Evolutionary conservation across 257 asterid genomes (phyloP), one percentile per base, ranked within the genome.

Genomic region (Petrea volubilis): DNA sequence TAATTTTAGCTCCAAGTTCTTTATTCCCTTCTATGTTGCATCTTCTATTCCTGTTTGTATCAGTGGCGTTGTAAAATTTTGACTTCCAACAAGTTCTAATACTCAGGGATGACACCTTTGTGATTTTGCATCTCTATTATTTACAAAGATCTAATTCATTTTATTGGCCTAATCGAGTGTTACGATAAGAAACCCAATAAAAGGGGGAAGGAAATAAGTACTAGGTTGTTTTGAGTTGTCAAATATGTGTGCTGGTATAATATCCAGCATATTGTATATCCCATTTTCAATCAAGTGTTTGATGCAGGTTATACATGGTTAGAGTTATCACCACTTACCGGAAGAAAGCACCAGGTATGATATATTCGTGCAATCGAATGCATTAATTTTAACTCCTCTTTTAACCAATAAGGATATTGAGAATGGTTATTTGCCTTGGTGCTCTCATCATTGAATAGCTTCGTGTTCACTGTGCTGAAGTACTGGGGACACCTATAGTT

Each of bases 391-490:
- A 5, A 7, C 12, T 20, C 24, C 38, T 28, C 41, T 56, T 53
- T 46, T 20, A 52, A 21, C 74, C 20, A 77, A 7, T 61, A 44
- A 44, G 27, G 17, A 60, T 57, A 17, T 57, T 33, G 40, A 60
- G 40, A 47, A 38, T 68, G 28, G 21, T 44, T 59, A n/a, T 40
- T 43, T 67, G 46, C 63, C 56, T 64, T 60, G 28, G 29, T 24
- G 21, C 36, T 63, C 38, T 75, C 55, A 25, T 23, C 40, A 23
- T 44, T 51, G 12, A 76, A 81, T 64, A 91, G 97, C 91, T 94
- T 33, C 95, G 97, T 2, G 99, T 91, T 73, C 97, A 94, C 76
- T 89, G 99, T 65, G 97, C 99, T 2, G 95, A 94, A 77, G 96
- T 88, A 47, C 71, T 94, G 93, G 95, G 99, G 63, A 94, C 97